phyloP scores from a whole-genome alignment of 306 rosid species.

The Quercus variabilis region DNA sequence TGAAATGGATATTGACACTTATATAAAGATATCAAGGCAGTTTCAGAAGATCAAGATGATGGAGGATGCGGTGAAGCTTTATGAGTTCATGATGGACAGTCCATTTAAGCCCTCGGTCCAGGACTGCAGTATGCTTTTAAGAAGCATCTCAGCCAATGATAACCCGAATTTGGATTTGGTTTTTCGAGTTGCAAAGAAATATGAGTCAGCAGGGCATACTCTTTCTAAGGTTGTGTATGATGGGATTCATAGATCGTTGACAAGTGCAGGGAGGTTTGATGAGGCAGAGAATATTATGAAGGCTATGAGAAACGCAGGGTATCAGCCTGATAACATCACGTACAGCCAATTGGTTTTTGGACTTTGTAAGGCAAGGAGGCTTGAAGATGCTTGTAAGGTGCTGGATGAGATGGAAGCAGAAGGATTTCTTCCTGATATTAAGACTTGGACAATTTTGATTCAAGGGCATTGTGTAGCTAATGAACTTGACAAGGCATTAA shows the following conservation, averaged over 20 bases:
- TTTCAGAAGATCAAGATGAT: slow-evolving; percentile 61
- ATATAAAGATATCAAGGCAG: slow-evolving; percentile 62
- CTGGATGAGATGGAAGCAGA: slow-evolving; percentile 75
- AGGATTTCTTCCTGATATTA: slow-evolving; percentile 79
- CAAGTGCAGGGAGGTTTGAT: slow-evolving; percentile 58
- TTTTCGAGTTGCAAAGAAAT: slow-evolving; percentile 61
- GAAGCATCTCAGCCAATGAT: slow-evolving; percentile 35
- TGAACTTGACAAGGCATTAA: slow-evolving; percentile 57
- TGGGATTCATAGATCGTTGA: slow-evolving; percentile 84
- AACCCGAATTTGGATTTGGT: slow-evolving; percentile 60
- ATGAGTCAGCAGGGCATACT: slow-evolving; percentile 46
- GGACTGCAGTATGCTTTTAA: slow-evolving; percentile 55
- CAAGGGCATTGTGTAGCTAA: slow-evolving; percentile 78
- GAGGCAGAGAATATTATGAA: slow-evolving; percentile 63
- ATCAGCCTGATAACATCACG: slow-evolving; percentile 73
- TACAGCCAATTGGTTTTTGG: slow-evolving; percentile 81
- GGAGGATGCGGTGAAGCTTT: slow-evolving; percentile 85
- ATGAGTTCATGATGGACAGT: slow-evolving; percentile 91
- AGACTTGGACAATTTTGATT: slow-evolving; percentile 91
- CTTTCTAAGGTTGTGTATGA: slow-evolving; percentile 70
- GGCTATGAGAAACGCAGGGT: slow-evolving; percentile 69
- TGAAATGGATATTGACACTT: slow-evolving; percentile 76
- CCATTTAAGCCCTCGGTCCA: slow-evolving; percentile 62
- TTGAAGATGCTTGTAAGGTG: slow-evolving; percentile 67
- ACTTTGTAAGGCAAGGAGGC: slow-evolving; percentile 66